A percentile compares a stretch with the other conserved stretches of the same genome.
Evolutionary conservation across 1,284 basidiomycete species (phyloP).

Genomic region (Ganoderma multipileum): DNA sequence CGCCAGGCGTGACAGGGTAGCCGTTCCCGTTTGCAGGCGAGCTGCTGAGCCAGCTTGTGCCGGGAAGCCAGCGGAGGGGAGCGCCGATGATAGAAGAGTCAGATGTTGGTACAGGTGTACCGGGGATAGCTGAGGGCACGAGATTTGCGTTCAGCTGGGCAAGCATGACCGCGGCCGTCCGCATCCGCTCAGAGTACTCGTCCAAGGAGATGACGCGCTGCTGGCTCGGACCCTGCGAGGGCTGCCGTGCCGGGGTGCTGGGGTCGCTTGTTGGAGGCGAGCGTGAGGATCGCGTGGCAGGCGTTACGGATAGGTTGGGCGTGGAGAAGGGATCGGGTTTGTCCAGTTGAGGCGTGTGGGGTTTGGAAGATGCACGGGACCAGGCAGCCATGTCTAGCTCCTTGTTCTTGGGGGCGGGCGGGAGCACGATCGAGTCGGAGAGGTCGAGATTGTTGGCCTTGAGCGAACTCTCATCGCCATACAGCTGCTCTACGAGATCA

Average conservation of each 20-base stretch:
- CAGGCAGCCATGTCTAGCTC: conserved; percentile 87
- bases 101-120: conserved; percentile 37
- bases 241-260: conserved; percentile 21
- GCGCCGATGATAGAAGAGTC: conserved; percentile 38
- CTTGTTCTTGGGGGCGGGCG: conserved; percentile 85
- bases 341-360: conserved; percentile 49
- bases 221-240: conserved; percentile 14
- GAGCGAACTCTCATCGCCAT: conserved; percentile 79
- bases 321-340: conserved; percentile 23
- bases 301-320: conserved; percentile 20
- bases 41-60: conserved; percentile 49
- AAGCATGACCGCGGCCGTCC: conserved; percentile 98
- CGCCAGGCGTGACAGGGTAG: conserved; percentile 41
- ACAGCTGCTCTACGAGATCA: conserved; percentile 93
- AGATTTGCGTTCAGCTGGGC: conserved; percentile 90
- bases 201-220: conserved; percentile 69
- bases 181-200: conserved; percentile 98
- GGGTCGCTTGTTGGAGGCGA: conserved; percentile 18
- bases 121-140: conserved; percentile 51
- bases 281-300: conserved; percentile 9
- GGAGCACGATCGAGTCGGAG: conserved; percentile 81
- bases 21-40: conserved; percentile 35
- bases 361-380: conserved; percentile 70
- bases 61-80: conserved; percentile 67
- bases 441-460: conserved; percentile 75